These are phyloP conservation scores for Penicillium decumbens DNA, from an alignment of 2,329 filamentous ascomycete genomes.

Conservation along the genomic window DNA sequence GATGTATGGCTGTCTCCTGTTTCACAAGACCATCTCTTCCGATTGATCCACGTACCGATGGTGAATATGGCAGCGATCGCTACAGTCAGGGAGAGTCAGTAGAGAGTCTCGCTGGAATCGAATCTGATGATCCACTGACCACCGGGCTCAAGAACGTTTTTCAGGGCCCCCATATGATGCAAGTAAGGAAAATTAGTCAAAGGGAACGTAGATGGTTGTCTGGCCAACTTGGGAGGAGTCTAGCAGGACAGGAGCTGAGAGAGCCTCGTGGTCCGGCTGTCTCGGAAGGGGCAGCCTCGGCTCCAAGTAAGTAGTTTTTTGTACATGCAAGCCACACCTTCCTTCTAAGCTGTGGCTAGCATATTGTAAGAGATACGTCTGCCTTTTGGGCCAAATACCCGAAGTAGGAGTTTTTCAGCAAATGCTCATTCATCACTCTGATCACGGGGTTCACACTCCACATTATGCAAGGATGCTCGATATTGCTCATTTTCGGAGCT, in stretches of 20 bases:
- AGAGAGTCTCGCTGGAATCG: neutral
- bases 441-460: neutral
- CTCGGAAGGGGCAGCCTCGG: conserved; percentile 1
- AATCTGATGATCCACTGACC: conserved; percentile 1
- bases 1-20: neutral
- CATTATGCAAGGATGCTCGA: neutral
- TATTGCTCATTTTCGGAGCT: neutral
- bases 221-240: neutral
- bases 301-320: neutral
- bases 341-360: no score
- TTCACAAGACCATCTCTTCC: neutral
- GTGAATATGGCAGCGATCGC: conserved; percentile 7
- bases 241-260: neutral
- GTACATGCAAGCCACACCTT: neutral
- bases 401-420: neutral
- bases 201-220: neutral
- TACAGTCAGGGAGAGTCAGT: neutral
- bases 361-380: no score
- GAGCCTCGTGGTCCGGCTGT: neutral
- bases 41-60: conserved; percentile 6
- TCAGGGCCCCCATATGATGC: conserved; percentile 1
- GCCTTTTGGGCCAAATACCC: neutral
- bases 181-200: neutral
- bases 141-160: conserved; percentile 6
- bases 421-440: neutral